Evolutionary conservation across 2,329 filamentous ascomycete species (phyloP).

Genomic region (Xylariaceae sp.): DNA sequence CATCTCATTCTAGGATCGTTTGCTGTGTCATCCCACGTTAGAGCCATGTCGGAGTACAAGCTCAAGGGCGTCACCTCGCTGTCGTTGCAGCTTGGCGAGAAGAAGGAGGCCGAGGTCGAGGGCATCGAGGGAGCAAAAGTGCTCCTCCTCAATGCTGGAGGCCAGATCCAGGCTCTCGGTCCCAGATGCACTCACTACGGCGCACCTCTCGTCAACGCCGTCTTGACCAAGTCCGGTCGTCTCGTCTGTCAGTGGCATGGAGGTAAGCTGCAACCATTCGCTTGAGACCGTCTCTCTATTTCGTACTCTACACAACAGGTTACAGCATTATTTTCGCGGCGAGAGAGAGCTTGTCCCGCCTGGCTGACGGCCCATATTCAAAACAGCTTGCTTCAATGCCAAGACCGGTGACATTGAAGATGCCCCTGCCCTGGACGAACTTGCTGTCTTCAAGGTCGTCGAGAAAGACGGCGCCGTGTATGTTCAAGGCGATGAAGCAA

Average conservation of each 20-base stretch:
- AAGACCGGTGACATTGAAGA: conserved; percentile 90
- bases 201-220: conserved; percentile 79
- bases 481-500: conserved; percentile 71
- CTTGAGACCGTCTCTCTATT: background rate
- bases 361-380: conserved; percentile 9
- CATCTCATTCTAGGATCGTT: conserved; percentile 9
- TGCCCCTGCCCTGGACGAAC: conserved; percentile 81
- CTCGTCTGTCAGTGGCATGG: conserved; percentile 96
- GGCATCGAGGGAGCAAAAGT: conserved; percentile 83
- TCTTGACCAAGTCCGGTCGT: conserved; percentile 74
- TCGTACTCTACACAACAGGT: background rate
- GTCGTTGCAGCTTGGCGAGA: conserved; percentile 71
- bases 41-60: conserved; percentile 56
- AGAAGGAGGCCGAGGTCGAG: conserved; percentile 85
- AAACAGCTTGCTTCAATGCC: conserved; percentile 82
- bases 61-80: conserved; percentile 74
- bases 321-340: background rate
- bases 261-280: conserved; percentile 49
- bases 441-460: conserved; percentile 73
- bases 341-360: background rate
- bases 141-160: conserved; percentile 72
- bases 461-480: conserved; percentile 82
- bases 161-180: conserved; percentile 72
- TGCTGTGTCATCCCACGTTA: conserved; percentile 21
- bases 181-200: conserved; percentile 89